Base-by-base conservation (phyloP, 352 stramenopile genomes). In the Globisporangium barbulae region DNA sequence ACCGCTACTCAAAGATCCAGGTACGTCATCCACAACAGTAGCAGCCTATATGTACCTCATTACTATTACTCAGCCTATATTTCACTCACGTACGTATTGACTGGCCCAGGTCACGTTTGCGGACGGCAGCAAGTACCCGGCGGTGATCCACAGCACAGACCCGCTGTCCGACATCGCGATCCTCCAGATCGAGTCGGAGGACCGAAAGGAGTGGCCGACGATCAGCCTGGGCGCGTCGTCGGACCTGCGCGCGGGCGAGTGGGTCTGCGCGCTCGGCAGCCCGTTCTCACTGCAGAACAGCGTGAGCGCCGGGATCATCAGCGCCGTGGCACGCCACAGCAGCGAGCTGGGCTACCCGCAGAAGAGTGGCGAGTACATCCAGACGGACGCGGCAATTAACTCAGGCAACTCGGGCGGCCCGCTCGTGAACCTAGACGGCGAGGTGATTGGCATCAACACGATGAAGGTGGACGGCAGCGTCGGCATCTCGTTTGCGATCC, bases 321-420 rank as follows among this genome's bases (percentile, higher is more conserved):
- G 86, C 65, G 85, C 90, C 25, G 85, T 96, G 33, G 89, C 89
- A 33, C 69, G 93, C 50, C 89, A 94, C 64, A 93, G 88, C 66
- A 96, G 84, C 53, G 91, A 97, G 69, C 73, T 97, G 13, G 91
- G 91, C 7, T 93, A 88, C 54, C 72, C 74, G 15, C 80, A 91
- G 49, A 93, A 87, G 33, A 75, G 84, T 19, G 85, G 76, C 59
- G 87, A 97, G 63, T 98, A 96, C 71, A 97, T 98, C 60, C 93
- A 98, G 74, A 98, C 93, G 22, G 93, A 98, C 75, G 93, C 93
- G 9, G 93, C 93, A 22, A 97, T 98, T 63, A 98, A 98, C 70
- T 72, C 83, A 37, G 93, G 93, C 52, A 98, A 98, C 70, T 97
- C 88, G 57, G 93, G 93, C 21, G 93, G 93, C 0, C 93, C 93